These are phyloP conservation scores for Kalanchoe fedtschenkoi DNA, from an alignment of 164 flowering plant genomes.

Conservation along the genomic window DNA sequence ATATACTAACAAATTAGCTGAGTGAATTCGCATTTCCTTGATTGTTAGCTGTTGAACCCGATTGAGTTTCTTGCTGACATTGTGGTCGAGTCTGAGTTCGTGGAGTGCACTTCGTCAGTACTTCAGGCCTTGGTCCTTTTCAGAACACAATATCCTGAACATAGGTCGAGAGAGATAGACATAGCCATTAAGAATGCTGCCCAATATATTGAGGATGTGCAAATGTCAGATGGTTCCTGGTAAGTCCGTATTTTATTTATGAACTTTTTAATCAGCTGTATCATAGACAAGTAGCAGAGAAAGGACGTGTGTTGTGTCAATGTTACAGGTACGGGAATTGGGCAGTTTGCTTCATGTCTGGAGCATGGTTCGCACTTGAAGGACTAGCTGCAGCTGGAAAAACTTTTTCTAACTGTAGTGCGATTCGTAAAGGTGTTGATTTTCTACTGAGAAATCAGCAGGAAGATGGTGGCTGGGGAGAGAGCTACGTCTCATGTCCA, in stretches of 20 bases:
- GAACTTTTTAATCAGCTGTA: not conserved
- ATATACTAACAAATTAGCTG: not conserved
- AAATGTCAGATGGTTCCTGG: not conserved
- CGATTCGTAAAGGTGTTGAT: slow-evolving; percentile 26
- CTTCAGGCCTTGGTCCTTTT: not conserved
- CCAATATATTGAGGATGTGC: not conserved
- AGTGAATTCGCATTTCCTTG: too few species aligned
- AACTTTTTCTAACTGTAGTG: slow-evolving; percentile 22
- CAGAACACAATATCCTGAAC: not conserved
- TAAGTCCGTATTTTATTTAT: too few species aligned
- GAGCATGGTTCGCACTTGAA: slow-evolving; percentile 29
- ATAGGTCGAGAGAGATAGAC: not conserved
- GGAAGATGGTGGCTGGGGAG: too few species aligned
- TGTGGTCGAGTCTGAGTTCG: not conserved
- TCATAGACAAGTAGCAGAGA: too few species aligned
- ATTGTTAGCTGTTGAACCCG: not conserved
- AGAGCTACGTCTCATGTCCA: slow-evolving; percentile 6
- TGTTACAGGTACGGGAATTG: not conserved
- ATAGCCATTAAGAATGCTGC: not conserved
- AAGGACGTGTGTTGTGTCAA: too few species aligned
- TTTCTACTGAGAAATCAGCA: slow-evolving; percentile 27
- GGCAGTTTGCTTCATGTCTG: slow-evolving; percentile 15
- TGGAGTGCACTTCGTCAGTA: not conserved
- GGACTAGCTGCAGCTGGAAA: slow-evolving; percentile 34
- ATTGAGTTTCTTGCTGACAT: not conserved